A percentile compares a stretch with the other conserved stretches of the same genome.
Conservation (phyloP, 2,329 filamentous ascomycete genomes). For the Ramularia collo-cygni region DNA sequence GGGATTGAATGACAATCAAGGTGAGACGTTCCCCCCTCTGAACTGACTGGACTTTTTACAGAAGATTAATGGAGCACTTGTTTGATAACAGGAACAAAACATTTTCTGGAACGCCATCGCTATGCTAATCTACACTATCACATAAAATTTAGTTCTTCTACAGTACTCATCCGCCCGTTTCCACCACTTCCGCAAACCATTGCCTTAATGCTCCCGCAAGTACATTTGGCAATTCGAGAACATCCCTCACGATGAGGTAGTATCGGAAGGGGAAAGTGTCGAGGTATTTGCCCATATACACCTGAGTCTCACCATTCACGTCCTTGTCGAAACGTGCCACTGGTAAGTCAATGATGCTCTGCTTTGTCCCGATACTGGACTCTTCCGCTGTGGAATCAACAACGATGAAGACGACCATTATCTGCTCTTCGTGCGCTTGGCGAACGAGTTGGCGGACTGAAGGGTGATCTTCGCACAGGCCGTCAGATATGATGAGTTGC, state of each 20-base stretch:
- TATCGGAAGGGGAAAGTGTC: conserved; percentile 96
- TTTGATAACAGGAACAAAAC: too few species aligned
- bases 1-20: too few species aligned
- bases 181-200: conserved; percentile 78
- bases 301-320: conserved; percentile 54
- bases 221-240: conserved; percentile 83
- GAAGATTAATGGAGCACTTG: too few species aligned
- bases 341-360: conserved; percentile 77
- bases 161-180: conserved; percentile 22
- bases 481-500: conserved; percentile 86
- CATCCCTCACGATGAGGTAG: conserved; percentile 88
- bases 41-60: too few species aligned
- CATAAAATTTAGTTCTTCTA: too few species aligned
- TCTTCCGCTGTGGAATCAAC: conserved; percentile 57
- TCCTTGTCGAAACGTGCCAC: conserved; percentile 75
- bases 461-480: conserved; percentile 85
- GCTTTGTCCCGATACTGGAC: conserved; percentile 33
- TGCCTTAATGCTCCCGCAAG: conserved; percentile 83
- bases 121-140: background rate
- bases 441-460: conserved; percentile 74
- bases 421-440: conserved; percentile 82
- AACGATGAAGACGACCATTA: conserved; percentile 98
- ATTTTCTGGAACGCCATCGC: too few species aligned
- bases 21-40: too few species aligned
- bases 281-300: conserved; percentile 83